These are phyloP conservation scores for Colletotrichum musae DNA, from an alignment of 2,329 filamentous ascomycete genomes.

Conservation along the genomic window DNA sequence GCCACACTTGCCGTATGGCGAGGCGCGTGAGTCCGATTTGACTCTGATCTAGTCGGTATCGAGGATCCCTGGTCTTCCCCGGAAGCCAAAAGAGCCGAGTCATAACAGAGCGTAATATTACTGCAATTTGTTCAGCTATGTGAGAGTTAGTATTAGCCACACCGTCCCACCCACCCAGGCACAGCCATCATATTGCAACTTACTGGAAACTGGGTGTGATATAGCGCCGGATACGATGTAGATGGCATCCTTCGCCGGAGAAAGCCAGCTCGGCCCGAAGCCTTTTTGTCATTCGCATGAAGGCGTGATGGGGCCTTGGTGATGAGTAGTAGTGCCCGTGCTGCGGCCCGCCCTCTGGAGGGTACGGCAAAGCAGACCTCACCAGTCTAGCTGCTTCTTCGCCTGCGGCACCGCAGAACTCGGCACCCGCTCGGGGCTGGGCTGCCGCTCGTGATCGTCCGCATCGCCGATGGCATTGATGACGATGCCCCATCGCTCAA, in stretches of 20 bases:
- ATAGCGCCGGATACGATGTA: background rate
- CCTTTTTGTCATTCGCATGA: constrained; percentile 5
- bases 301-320: constrained; percentile 5
- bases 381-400: constrained; percentile 57
- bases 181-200: constrained; percentile 21
- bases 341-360: background rate
- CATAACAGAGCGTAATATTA: constrained; percentile 20
- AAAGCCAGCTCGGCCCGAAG: constrained; percentile 12
- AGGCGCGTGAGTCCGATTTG: constrained; percentile 18
- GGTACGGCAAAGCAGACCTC: constrained; percentile 27
- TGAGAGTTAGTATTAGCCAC: constrained; percentile 15
- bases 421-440: constrained; percentile 45
- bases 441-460: constrained; percentile 50
- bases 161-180: constrained; percentile 2
- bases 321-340: constrained; percentile 12
- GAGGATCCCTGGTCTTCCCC: constrained; percentile 14
- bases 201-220: constrained; percentile 22
- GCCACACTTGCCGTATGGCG: constrained; percentile 5
- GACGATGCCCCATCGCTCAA: constrained; percentile 53
- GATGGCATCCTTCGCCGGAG: background rate
- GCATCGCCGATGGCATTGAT: constrained; percentile 47
- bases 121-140: constrained; percentile 31
- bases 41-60: constrained; percentile 24
- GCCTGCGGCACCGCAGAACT: constrained; percentile 44
- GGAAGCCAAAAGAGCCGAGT: constrained; percentile 18